These are phyloP conservation scores for Populus alba DNA, from an alignment of 345 rosid genomes.

Conservation along the genomic window DNA sequence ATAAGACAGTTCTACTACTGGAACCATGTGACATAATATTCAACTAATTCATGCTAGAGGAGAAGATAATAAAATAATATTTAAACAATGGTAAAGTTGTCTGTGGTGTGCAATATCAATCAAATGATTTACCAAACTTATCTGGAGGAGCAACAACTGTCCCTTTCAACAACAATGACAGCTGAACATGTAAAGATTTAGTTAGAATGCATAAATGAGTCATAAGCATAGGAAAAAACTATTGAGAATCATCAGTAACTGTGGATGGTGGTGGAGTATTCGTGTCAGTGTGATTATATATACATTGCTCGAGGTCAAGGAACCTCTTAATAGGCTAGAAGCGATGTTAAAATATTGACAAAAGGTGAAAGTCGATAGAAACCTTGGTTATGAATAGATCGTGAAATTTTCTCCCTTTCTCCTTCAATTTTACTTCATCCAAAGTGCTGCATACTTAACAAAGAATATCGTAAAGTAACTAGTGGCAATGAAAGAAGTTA, in stretches of 20 bases:
- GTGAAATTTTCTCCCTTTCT: slow-evolving; percentile 80
- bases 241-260: not conserved
- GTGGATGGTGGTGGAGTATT: too few species aligned
- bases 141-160: slow-evolving; percentile 98
- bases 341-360: too few species aligned
- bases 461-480: slow-evolving; percentile 12
- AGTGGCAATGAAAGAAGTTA: slow-evolving; percentile 2
- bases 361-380: not conserved
- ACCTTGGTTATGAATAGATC: slow-evolving; percentile 93
- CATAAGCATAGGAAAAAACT: not conserved
- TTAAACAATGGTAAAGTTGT: not conserved
- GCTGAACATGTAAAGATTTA: slow-evolving; percentile 39
- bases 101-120: not conserved
- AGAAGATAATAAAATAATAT: not conserved
- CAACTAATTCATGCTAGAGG: not conserved
- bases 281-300: too few species aligned
- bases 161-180: slow-evolving; percentile 84
- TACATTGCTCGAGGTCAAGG: too few species aligned
- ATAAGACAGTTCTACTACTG: too few species aligned
- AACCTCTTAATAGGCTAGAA: too few species aligned
- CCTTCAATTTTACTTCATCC: slow-evolving; percentile 88
- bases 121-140: slow-evolving; percentile 69
- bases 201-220: slow-evolving; percentile 25
- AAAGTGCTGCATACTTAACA: slow-evolving; percentile 55
- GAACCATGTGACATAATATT: not conserved